These are phyloP conservation scores for Tuber umbilicatum DNA, from an alignment of 495 filamentous ascomycete genomes.

Conservation along the genomic window DNA sequence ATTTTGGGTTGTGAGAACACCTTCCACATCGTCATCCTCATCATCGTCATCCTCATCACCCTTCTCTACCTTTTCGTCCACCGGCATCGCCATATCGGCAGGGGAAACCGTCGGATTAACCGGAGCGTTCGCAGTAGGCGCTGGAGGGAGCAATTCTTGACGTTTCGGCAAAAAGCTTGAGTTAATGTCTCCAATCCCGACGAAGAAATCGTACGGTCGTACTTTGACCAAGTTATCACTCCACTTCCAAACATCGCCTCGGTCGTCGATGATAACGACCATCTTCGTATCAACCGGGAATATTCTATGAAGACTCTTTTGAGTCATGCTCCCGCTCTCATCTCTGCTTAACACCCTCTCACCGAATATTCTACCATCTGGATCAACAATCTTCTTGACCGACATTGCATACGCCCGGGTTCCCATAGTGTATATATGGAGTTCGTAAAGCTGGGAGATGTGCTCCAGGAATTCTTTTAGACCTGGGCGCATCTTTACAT, in stretches of 20 bases:
- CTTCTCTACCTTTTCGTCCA: slow-evolving; percentile 32
- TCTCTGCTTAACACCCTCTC: slow-evolving; percentile 92
- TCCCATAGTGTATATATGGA: slow-evolving; percentile 99
- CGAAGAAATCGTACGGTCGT: slow-evolving; percentile 90
- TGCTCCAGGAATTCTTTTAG: slow-evolving; percentile 73
- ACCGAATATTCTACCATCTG: slow-evolving; percentile 79
- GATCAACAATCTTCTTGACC: slow-evolving; percentile 90
- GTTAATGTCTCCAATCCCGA: slow-evolving; percentile 98
- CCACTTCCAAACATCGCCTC: slow-evolving; percentile 97
- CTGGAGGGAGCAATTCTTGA: slow-evolving; percentile 57
- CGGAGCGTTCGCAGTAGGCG: slow-evolving; percentile 30
- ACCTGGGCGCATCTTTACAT: slow-evolving; percentile 96
- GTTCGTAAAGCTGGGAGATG: slow-evolving; percentile 75
- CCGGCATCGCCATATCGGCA: slow-evolving; percentile 21
- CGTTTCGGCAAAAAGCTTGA: slow-evolving; percentile 91
- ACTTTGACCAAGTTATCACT: slow-evolving; percentile 92
- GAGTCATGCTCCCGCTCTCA: slow-evolving; percentile 84
- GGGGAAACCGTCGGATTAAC: slow-evolving; percentile 18
- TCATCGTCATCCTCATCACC: slow-evolving; percentile 44
- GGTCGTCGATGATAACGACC: slow-evolving; percentile 97
- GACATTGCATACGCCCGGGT: slow-evolving; percentile 87
- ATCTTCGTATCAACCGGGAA: slow-evolving; percentile 98
- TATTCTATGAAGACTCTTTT: slow-evolving; percentile 81
- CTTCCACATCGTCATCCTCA: slow-evolving; percentile 33
- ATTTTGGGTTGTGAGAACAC: slow-evolving; percentile 27